These are phyloP conservation scores for Hypomyces rosellus DNA, from an alignment of 2,329 filamentous ascomycete species.

Conservation along the genomic window DNA sequence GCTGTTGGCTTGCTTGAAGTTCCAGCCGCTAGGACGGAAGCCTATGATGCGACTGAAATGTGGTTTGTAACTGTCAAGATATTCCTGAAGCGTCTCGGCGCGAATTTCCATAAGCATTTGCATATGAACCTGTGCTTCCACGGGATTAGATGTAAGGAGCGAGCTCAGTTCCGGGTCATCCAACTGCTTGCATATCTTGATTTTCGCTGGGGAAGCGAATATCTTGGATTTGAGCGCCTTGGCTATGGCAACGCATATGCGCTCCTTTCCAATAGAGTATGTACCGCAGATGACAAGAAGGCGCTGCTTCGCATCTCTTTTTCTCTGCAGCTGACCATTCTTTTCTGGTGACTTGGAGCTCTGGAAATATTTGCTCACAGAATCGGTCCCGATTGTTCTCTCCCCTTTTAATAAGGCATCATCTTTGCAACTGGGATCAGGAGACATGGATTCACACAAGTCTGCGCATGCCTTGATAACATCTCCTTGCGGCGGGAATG, in stretches of 20 bases:
- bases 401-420: constrained; percentile 40
- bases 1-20: constrained; percentile 63
- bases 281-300: constrained; percentile 91
- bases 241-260: constrained; percentile 89
- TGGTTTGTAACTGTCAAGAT: constrained; percentile 71
- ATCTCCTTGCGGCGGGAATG: constrained; percentile 82
- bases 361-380: constrained; percentile 48
- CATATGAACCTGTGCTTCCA: constrained; percentile 94
- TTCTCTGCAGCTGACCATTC: constrained; percentile 22
- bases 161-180: constrained; percentile 76
- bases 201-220: constrained; percentile 76
- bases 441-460: constrained; percentile 72
- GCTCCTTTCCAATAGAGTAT: constrained; percentile 96
- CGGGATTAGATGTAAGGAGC: constrained; percentile 72
- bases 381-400: constrained; percentile 34
- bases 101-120: constrained; percentile 92
- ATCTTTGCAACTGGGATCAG: constrained; percentile 49
- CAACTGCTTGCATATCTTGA: constrained; percentile 75
- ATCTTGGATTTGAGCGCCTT: constrained; percentile 82
- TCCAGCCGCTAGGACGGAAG: constrained; percentile 92
- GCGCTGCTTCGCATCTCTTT: constrained; percentile 40
- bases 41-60: constrained; percentile 84
- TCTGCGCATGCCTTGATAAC: constrained; percentile 85
- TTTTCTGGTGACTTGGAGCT: constrained; percentile 27
- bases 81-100: constrained; percentile 84